Percentiles rank a stretch among this genome's conserved stretches.
These are phyloP conservation scores for Larix kaempferi DNA, from an alignment of 75 land plant species.

Conservation along the genomic window DNA sequence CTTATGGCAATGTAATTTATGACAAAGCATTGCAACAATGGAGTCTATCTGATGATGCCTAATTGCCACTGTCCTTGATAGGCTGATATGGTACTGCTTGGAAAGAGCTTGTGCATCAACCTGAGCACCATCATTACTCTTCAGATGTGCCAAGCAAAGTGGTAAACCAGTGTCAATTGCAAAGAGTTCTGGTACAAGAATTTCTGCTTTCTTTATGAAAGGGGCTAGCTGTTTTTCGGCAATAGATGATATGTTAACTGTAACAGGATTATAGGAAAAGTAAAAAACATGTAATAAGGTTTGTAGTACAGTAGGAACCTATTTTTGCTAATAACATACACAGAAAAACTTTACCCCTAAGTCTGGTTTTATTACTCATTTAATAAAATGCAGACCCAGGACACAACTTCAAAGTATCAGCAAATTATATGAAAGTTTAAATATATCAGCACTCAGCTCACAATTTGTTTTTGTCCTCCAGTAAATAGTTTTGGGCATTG, in stretches of 20 bases:
- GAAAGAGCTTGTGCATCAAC: slow-evolving; percentile 39
- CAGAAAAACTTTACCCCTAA: too few species aligned
- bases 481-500: too few species aligned
- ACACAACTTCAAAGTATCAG: too few species aligned
- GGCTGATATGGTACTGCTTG: slow-evolving; percentile 85
- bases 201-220: slow-evolving; percentile 37
- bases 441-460: too few species aligned
- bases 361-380: too few species aligned
- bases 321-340: too few species aligned
- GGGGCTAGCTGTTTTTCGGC: slow-evolving; percentile 37
- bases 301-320: too few species aligned
- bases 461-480: too few species aligned
- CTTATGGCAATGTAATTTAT: slow-evolving; percentile 67
- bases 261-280: not conserved
- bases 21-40: slow-evolving; percentile 77
- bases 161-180: slow-evolving; percentile 58
- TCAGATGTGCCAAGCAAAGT: slow-evolving; percentile 10
- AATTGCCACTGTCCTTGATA: slow-evolving; percentile 84
- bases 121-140: slow-evolving; percentile 32
- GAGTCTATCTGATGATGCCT: slow-evolving; percentile 90
- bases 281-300: too few species aligned
- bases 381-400: too few species aligned
- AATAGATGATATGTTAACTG: slow-evolving; percentile 57
- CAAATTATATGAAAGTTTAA: too few species aligned
- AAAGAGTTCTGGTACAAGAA: slow-evolving; percentile 50